A percentile compares a stretch with the other conserved stretches of the same genome.
Evolutionary conservation across 257 asterid species (phyloP).

Genomic region (Oldenlandia corymbosa): DNA sequence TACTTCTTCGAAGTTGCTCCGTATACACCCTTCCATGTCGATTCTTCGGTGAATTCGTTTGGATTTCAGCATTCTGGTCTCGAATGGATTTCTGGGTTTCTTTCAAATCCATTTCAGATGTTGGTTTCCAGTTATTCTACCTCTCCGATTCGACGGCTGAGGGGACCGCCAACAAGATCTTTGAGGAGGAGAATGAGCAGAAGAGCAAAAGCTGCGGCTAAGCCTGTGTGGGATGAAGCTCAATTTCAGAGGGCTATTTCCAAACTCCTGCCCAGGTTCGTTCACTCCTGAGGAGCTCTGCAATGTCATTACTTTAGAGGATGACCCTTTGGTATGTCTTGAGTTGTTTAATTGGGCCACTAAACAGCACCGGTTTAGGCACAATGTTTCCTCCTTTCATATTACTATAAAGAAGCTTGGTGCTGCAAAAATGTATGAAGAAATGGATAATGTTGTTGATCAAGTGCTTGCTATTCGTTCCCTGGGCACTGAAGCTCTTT

Average conservation of each 20-base stretch:
- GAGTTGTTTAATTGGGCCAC: constrained; percentile 96
- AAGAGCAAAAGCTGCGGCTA: constrained; percentile 63
- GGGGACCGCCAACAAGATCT: constrained; percentile 71
- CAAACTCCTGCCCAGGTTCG: constrained; percentile 64
- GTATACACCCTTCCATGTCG: constrained; percentile 20
- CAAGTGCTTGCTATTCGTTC: constrained; percentile 71
- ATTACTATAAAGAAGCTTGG: constrained; percentile 71
- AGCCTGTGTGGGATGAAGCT: constrained; percentile 55
- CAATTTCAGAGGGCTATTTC: constrained; percentile 44
- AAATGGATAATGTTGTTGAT: constrained; percentile 77
- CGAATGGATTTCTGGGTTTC: constrained; percentile 8
- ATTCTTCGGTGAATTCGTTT: constrained; percentile 12
- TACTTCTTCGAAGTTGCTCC: constrained; percentile 12
- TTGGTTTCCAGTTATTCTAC: constrained; percentile 38
- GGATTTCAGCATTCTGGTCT: no score
- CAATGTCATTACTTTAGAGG: constrained; percentile 40
- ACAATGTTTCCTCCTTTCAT: constrained; percentile 54
- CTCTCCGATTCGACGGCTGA: constrained; percentile 28
- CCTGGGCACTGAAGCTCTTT: constrained; percentile 68
- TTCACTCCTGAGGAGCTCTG: constrained; percentile 79
- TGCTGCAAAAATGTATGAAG: constrained; percentile 65
- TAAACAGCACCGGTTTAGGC: constrained; percentile 77
- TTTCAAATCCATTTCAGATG: constrained; percentile 11
- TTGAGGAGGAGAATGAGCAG: constrained; percentile 62
- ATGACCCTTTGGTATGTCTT: constrained; percentile 69